Base-by-base conservation (phyloP, 148 eudicot genomes). In the Camellia japonica region DNA sequence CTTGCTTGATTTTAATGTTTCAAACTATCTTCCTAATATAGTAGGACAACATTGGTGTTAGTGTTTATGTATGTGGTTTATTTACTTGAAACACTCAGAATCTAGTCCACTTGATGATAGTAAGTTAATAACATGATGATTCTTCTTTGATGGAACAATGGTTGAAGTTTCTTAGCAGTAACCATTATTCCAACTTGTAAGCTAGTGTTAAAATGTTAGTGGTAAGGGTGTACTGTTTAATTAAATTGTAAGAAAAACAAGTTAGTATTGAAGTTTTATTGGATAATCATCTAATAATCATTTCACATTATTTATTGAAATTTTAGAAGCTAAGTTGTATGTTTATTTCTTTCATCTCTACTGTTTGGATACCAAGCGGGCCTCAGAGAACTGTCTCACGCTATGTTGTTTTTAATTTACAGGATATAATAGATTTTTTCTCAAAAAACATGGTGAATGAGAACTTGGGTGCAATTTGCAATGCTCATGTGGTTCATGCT, bases 401-500 rank as follows among this genome's bases (percentile, higher is more conserved):
- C 13, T 72, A 19, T 9, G 71, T 5, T 56, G 58, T 52, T 38
- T 75, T 69, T 46, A 20, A 71, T 80, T 67, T 85, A 68, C 90
- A 95, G 99, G 97, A 95, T 60, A 91, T 95, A 41, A 87, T 92
- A n/a, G 92, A 90, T 0, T 95, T 95, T 77, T 95, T 93, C 84
- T 75, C 94, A 0, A 91, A 52, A 79, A 93, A 92, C 91, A 93
- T 95, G 89, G 97, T 95, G 56, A 93, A 88, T 61, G 97, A 93
- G 77, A 90, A 78, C 71, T 85, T 95, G 62, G 99, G 99, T 23
- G 74, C 91, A 7, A 93, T 95, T 51, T 93, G 99, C 92, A 92
- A 93, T 71, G 97, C 99, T 14, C 99, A 95, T 71, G 99, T 93
- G 65, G 99, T 95, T 54, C 97, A 93, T 77, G 97, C 99, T 54